Percentiles rank a stretch among this genome's conserved stretches.
Evolutionary conservation across 2,329 filamentous ascomycete genomes (phyloP).

Genomic region (Canariomyces notabilis): DNA sequence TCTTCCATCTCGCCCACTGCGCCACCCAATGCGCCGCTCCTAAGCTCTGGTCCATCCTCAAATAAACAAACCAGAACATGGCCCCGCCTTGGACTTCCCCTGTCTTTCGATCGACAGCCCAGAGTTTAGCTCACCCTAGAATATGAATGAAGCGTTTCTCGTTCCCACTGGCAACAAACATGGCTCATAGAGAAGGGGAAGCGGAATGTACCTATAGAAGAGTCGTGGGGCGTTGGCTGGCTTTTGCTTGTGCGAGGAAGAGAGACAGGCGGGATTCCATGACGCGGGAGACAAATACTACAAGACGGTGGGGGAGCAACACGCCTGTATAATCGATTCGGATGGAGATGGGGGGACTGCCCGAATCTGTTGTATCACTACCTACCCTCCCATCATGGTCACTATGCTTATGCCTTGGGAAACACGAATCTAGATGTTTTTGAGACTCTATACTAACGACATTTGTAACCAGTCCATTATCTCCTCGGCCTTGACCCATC

Average conservation of each 20-base stretch:
- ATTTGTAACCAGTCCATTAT: too few relatives aligned
- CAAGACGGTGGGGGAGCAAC: conserved; percentile 5
- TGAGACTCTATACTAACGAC: too few relatives aligned
- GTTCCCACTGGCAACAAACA: conserved; percentile 1
- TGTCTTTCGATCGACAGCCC: conserved; percentile 4
- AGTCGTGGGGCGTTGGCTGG: conserved; percentile 5
- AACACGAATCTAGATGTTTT: not conserved
- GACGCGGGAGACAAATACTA: not conserved
- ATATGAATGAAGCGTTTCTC: conserved; percentile 11
- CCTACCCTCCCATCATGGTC: conserved; percentile 10
- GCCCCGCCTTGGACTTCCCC: conserved; percentile 3
- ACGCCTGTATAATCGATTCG: conserved; percentile 16
- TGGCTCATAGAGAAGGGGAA: conserved; percentile 14
- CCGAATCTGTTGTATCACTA: conserved; percentile 16
- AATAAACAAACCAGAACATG: conserved; percentile 51
- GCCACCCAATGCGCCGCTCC: conserved; percentile 87
- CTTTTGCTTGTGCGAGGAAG: conserved; percentile 2
- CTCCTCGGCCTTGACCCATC: too few relatives aligned
- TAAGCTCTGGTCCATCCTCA: conserved; percentile 89
- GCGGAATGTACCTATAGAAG: conserved; percentile 15
- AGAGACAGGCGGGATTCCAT: not conserved
- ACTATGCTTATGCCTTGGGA: not conserved
- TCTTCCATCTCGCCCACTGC: conserved; percentile 99
- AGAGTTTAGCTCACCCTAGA: conserved; percentile 5
- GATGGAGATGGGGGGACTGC: not conserved